A percentile compares a stretch with the other conserved stretches of the same genome.
phyloP scores from a whole-genome alignment of 164 flowering plant species.

The Liriodendron chinense region DNA sequence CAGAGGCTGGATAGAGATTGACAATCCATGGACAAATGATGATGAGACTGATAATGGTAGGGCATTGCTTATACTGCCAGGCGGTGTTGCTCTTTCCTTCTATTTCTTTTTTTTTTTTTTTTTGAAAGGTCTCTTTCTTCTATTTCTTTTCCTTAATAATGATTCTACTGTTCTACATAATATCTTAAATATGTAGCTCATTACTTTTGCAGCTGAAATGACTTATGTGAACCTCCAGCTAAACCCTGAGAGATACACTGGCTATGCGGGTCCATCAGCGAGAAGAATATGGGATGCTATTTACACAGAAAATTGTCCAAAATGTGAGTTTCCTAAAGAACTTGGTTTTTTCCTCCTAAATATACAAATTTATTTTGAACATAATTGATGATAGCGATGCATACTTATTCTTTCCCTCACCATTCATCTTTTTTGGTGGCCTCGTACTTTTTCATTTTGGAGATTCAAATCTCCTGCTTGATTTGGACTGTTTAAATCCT shows the following conservation, averaged over 20 bases:
- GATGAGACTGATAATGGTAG: conserved; percentile 95
- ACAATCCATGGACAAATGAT: conserved; percentile 97
- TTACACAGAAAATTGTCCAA: conserved; percentile 89
- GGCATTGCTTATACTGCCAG: conserved; percentile 5
- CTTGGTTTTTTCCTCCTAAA: not conserved
- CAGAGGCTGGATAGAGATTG: conserved; percentile 81
- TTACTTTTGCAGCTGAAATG: conserved; percentile 68
- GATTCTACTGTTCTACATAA: not conserved
- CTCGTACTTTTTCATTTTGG: not conserved
- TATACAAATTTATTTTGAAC: not conserved
- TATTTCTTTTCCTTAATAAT: not conserved
- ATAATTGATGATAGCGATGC: not conserved
- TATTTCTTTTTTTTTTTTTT: not conserved
- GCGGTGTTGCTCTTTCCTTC: not conserved
- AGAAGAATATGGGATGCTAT: conserved; percentile 96
- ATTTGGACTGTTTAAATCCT: too few species aligned
- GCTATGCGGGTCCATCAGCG: conserved; percentile 89
- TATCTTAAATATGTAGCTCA: not conserved
- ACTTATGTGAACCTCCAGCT: conserved; percentile 92
- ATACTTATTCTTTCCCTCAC: not conserved
- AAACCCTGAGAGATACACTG: conserved; percentile 94
- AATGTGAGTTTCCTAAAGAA: conserved; percentile 42
- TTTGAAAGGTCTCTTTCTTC: not conserved
- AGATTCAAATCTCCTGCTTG: not conserved
- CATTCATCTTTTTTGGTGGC: not conserved